Conservation (phyloP, 2,329 filamentous ascomycete species). For the Colletotrichum sp. region DNA sequence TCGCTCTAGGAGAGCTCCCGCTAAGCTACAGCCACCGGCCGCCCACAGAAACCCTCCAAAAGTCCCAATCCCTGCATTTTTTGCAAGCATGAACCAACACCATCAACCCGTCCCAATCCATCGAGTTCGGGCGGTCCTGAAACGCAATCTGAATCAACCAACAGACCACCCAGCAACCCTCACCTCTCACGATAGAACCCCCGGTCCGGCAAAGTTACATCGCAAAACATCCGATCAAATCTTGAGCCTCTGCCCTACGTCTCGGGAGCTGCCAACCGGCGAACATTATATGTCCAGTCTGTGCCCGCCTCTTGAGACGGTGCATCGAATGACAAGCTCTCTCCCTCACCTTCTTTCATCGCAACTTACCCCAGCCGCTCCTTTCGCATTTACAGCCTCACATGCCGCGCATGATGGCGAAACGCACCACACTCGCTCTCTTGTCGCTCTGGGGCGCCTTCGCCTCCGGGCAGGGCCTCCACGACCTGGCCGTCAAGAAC, state of each 20-base stretch:
- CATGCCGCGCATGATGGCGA: not conserved
- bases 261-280: not conserved
- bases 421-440: not conserved
- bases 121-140: constrained; percentile 3
- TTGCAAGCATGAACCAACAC: not conserved
- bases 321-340: not conserved
- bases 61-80: not conserved
- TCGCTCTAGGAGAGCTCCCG: not conserved
- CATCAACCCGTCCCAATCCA: not conserved
- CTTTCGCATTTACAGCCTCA: not conserved
- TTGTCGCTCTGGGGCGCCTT: not conserved
- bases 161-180: not conserved
- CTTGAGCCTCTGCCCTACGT: not conserved
- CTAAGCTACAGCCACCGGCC: not conserved
- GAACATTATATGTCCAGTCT: not conserved
- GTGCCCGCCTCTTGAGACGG: not conserved
- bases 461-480: constrained; percentile 39
- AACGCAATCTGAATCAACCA: not conserved
- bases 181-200: not conserved
- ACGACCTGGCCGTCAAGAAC: constrained; percentile 53
- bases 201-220: not conserved
- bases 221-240: not conserved
- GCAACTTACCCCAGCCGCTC: not conserved
- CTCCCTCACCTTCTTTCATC: not conserved
- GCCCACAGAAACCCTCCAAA: accelerated